Evolutionary conservation across 495 filamentous ascomycete genomes (phyloP).

Genomic region (Podospora pseudopauciseta): DNA sequence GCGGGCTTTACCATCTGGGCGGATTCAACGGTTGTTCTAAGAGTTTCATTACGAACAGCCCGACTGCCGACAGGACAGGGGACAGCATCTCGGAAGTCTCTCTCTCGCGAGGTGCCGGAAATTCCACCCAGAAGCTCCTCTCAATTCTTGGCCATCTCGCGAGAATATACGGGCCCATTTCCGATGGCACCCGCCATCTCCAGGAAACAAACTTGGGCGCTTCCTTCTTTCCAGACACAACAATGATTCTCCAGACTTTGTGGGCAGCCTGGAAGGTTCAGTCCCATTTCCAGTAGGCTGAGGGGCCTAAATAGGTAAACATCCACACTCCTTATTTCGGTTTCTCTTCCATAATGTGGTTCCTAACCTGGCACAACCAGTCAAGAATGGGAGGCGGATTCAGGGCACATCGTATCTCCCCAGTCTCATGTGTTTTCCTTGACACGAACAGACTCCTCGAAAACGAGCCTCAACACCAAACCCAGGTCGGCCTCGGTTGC

Average conservation of each 20-base stretch:
- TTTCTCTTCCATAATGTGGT: too few species aligned
- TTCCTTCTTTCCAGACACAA: too few species aligned
- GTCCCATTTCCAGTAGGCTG: background rate
- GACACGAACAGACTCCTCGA: background rate
- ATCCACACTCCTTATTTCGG: background rate
- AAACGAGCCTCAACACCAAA: conserved; percentile 19
- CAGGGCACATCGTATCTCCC: background rate
- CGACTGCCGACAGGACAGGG: too few species aligned
- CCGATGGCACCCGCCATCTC: too few species aligned
- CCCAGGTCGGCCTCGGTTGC: too few species aligned
- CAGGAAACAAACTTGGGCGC: too few species aligned
- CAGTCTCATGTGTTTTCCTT: background rate
- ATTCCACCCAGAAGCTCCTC: too few species aligned
- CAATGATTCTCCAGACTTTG: background rate
- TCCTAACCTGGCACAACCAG: background rate
- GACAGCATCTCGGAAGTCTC: too few species aligned
- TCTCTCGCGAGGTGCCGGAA: too few species aligned
- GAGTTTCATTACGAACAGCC: background rate
- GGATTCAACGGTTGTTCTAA: background rate
- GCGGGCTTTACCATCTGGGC: background rate
- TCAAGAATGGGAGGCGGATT: background rate
- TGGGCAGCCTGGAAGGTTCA: background rate
- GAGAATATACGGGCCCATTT: too few species aligned
- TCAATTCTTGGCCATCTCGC: too few species aligned
- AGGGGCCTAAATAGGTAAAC: background rate